Evolutionary conservation across 352 stramenopile genomes (phyloP), one percentile per base, ranked within the genome.

Genomic region (Chrysophaeum taylorii): DNA sequence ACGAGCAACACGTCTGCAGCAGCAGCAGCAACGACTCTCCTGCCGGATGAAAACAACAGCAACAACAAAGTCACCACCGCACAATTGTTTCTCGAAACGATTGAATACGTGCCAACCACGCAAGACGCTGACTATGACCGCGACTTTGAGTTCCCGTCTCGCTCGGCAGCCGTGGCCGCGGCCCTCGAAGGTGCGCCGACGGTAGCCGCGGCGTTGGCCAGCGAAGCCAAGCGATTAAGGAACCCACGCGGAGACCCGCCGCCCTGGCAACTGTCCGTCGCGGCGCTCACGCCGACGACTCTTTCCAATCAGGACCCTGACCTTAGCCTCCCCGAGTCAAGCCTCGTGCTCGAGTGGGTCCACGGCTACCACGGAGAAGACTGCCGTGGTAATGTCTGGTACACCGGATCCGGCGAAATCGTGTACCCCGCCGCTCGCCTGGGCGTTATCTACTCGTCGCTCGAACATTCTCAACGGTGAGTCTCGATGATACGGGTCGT

Each of bases 361-460:
- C 74, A 82, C 71, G 77, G 77, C 16, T 82, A 82, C 57, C 50
- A 70, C 45, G 71, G 72, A 16, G 70, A 68, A 16, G 70, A 79
- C 48, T 79, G 76, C 60, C 63, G 78, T 0, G 82, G 82, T 50
- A 83, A 79, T 54, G 68, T 80, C 5, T 37, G 61, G 0, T 83
- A 83, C 70, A 78, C 50, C 42, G 16, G 41, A 18, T 31, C 37
- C 18, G 82, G 82, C 21, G 84, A 90, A 41, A 88, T 94, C 21
- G 78, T 92, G 7, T 96, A 93, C 68, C 84, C 85, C 16, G 88
- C 87, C 2, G 89, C 88, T 16, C 81, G 80, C 27, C 76, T 88
- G 12, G 92, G 82, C 27, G 76, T 95, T 31, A 75, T 93, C 5
- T 79, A 79, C 36, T 66, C 57, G 23, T 5, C 33, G 1, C 7